Base-by-base conservation (phyloP, 208 protist genomes). In the Borovskyia barvae region DNA sequence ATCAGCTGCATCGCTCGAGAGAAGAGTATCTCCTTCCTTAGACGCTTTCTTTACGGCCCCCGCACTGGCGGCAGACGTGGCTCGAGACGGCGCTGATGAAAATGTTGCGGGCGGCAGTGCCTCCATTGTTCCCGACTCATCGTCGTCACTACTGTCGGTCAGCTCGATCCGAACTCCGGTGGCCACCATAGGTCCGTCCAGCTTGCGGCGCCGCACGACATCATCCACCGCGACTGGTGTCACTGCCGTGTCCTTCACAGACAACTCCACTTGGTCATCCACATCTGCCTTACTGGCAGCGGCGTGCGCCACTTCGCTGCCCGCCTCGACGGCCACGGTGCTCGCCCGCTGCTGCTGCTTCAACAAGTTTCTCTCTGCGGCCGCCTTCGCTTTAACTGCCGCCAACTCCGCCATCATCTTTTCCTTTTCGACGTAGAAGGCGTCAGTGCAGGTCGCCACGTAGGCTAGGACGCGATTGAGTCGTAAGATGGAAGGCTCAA, bases 101-200 rank as follows among this genome's bases (percentile, higher is more conserved):
- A n/a, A n/a, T n/a, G n/a, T n/a, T n/a, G n/a, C n/a, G n/a, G n/a
- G n/a, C n/a, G n/a, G n/a, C n/a, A n/a, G n/a, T 1, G 22, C 24
- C n/a, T 0, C 17, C 19, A 26, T 33, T 24, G 4, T 46, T 28
- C 15, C 24, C 41, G 46, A 24, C n/a, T 28, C 8, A 5, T 81
- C 80, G 35, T 91, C 82, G 26, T 51, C 53, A 55, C 79, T 81
- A 50, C 85, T 91, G 58, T 90, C 75, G 9, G 56, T 62, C 9
- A 92, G 55, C 9, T 77, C 63, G 26, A 89, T 73, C 51, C 77
- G 66, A 6, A 73, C 72, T 26, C 82, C 80, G 2, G 82, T 87
- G 36, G 82, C 80, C 19, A 92, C 66, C 72, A 92, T 84, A 5
- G 85, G 85, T 1, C 85, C 88, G 51, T 94, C 88, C 47, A 75